Base-by-base conservation (phyloP, 306 rosid genomes). In the Trifolium fragiferum region DNA sequence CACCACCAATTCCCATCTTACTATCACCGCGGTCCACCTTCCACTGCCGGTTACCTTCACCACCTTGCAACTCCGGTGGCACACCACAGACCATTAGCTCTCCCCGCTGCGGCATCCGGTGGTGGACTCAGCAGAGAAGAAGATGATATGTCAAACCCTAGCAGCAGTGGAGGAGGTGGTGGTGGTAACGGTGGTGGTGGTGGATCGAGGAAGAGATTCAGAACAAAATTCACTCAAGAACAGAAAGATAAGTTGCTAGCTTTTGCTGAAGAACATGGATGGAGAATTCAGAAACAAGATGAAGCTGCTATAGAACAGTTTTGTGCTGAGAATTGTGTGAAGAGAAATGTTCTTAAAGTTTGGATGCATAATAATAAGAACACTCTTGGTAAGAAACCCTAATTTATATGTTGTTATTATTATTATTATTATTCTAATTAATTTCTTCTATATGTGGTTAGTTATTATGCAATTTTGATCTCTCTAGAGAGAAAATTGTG, bases 321-420 rank as follows among this genome's bases (percentile, higher is more conserved):
- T 79, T 89, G 94, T 53, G 78, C 68, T 2, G 94, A 89, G 64
- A 86, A 73, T 10, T 83, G 93, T 2, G 85, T 91, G 13, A 82
- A 70, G 66, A 81, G 97, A 46, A 89, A 86, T 10, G 97, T 91
- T 1, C 85, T 91, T 46, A 93, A 93, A 89, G 91, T 91, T 33
- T 93, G 98, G 97, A 93, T 93, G 98, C 98, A 93, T 80, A 93
- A 93, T 73, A 93, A 93, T 81, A 93, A 91, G 92, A 89, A 87
- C 82, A 89, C 89, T 63, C 90, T 89, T 15, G 97, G 98, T 82
- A 93, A 89, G 92, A 89, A 93, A 85, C 92, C 94, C 93, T 91
- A 86, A 79, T 49, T 74, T 7, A 1, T 6, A 2, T 5, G 18
- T 19, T 12, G 0, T 20, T 40, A 38, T 19, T 40, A 38, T 19